Base-by-base conservation (phyloP, 805 yeast species). In the Hanseniaspora clermontiae region DNA sequence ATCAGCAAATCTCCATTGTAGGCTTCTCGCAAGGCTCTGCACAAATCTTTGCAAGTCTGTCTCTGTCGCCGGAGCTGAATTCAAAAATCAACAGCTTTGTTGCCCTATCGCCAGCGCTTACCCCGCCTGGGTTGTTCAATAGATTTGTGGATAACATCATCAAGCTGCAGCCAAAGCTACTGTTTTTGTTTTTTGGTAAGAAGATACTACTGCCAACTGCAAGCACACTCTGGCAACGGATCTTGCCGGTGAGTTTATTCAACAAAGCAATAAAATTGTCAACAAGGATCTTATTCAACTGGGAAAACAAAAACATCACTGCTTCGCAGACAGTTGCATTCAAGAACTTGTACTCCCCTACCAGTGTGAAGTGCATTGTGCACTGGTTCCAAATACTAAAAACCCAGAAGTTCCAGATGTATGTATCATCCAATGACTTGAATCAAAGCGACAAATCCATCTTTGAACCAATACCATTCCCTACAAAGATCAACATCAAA, bases 11-110 rank as follows among this genome's bases (percentile, higher is more conserved):
- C 0, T 90, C 88, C 64, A 51, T 56, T 7, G 77, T 91, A 60
- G 97, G 97, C 1, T 91, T 91, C 64, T 82, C 90, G 29, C 97
- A 90, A 68, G 97, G 97, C 20, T 82, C 95, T 0, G 95, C 97
- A 1, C 97, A 91, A 68, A 88, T 88, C 43, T 83, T 90, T 67
- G 96, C 95, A 0, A 77, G 95, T 11, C 71, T 88, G 24, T 78
- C 93, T 0, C 63, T 82, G 17, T 80, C 82, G 64, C 81, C 83
- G 8, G 73, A 75, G 2, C 72, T 90, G 57, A 87, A 86, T 66
- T 61, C 68, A 10, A 76, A 77, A 60, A 72, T 81, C 43, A 70
- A 74, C 15, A 68, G 68, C 52, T 83, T 90, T 60, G 79, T 90
- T 57, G 96, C 95, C 1, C 77, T 90, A 47, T 87, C 96, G 0